phyloP scores from a whole-genome alignment of 2,329 filamentous ascomycete species.

The Ceratocystis albifundus region DNA sequence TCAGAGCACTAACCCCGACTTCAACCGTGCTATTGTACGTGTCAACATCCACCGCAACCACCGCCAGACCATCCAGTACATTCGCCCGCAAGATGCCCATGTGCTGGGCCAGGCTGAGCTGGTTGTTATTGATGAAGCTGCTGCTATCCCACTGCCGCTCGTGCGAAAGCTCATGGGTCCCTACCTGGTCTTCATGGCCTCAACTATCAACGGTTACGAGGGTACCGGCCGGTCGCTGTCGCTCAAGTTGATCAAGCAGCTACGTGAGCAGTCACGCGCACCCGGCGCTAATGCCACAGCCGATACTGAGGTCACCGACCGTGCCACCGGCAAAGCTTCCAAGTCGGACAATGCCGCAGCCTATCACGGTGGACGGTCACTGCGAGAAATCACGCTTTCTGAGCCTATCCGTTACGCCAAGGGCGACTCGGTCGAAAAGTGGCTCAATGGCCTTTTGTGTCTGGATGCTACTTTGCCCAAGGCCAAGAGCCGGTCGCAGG shows the following conservation, averaged over 20 bases:
- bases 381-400: conserved; percentile 82
- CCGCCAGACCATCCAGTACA: conserved; percentile 96
- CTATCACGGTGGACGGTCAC: conserved; percentile 56
- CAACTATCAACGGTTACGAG: conserved; percentile 97
- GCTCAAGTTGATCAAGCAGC: conserved; percentile 90
- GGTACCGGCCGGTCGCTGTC: conserved; percentile 91
- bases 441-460: conserved; percentile 89
- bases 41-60: conserved; percentile 94
- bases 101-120: conserved; percentile 90
- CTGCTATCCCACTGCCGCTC: conserved; percentile 84
- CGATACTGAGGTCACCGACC: conserved; percentile 60
- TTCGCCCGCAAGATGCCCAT: conserved; percentile 90
- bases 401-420: conserved; percentile 92
- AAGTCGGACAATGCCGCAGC: conserved; percentile 48
- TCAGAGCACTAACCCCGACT: conserved; percentile 94
- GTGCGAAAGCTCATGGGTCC: conserved; percentile 92
- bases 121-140: conserved; percentile 92
- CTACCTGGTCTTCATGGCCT: conserved; percentile 98
- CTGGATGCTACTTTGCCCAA: conserved; percentile 83
- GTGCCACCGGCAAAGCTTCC: conserved; percentile 60
- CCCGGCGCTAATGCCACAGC: conserved; percentile 38
- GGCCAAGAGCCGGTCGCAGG: conserved; percentile 56
- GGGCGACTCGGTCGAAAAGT: conserved; percentile 85
- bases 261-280: conserved; percentile 76
- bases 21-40: conserved; percentile 96